Conservation (phyloP, 805 yeast species). For the Grigorovia jiainica region DNA sequence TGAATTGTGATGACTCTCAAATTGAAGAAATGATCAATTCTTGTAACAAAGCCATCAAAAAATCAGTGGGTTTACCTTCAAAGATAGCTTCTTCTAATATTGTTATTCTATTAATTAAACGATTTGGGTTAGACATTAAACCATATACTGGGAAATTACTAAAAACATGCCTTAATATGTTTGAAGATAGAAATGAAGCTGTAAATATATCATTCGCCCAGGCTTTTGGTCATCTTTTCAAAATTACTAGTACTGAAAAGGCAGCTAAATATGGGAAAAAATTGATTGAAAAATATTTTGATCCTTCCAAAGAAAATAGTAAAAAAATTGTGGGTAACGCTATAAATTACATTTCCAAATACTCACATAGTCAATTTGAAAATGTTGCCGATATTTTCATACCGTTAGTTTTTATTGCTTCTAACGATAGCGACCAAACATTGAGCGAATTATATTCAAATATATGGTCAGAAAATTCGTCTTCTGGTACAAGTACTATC, state of each 20-base stretch:
- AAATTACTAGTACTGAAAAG: constrained; percentile 45
- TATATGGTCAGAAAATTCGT: constrained; percentile 71
- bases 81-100: constrained; percentile 78
- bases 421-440: constrained; percentile 46
- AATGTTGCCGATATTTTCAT: constrained; percentile 53
- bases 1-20: constrained; percentile 40
- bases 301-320: constrained; percentile 31
- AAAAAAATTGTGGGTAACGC: constrained; percentile 51
- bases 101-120: constrained; percentile 51
- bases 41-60: constrained; percentile 48
- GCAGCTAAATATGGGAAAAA: constrained; percentile 45
- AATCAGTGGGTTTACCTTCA: constrained; percentile 82
- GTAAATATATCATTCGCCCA: constrained; percentile 68
- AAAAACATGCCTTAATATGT: constrained; percentile 45
- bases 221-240: constrained; percentile 69
- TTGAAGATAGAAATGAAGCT: constrained; percentile 62
- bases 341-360: constrained; percentile 54
- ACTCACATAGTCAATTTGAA: constrained; percentile 60
- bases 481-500: constrained; percentile 64
- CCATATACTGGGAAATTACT: constrained; percentile 57
- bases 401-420: constrained; percentile 74
- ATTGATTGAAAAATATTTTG: constrained; percentile 51
- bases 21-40: constrained; percentile 38
- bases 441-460: constrained; percentile 43
- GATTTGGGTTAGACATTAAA: constrained; percentile 38